Percentiles rank a stretch among this genome's conserved stretches.
These are phyloP conservation scores for Erythrophleum ivorense DNA, from an alignment of 331 rosid genomes.

Conservation along the genomic window DNA sequence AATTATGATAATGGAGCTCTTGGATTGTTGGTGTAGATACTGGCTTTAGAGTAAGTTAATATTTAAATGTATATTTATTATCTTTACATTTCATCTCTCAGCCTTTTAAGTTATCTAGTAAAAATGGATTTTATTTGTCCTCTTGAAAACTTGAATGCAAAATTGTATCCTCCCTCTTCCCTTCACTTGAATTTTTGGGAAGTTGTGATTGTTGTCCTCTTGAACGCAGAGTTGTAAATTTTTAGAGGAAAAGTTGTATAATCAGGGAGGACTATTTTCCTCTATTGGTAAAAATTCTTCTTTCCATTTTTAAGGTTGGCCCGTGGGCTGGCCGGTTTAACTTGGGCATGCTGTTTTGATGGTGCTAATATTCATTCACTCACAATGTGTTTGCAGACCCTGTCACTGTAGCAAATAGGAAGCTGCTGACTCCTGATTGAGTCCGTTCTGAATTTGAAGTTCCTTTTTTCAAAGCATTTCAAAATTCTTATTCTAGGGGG, in stretches of 20 bases:
- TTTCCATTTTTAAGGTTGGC: not conserved
- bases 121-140: not conserved
- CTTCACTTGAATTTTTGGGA: not conserved
- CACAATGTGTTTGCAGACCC: not conserved
- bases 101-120: not conserved
- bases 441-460: not conserved
- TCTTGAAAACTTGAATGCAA: not conserved
- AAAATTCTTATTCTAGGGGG: not conserved
- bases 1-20: not conserved
- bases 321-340: not conserved
- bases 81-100: not conserved
- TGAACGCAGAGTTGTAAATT: not conserved
- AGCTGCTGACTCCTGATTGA: not conserved
- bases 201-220: not conserved
- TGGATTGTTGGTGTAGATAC: not conserved
- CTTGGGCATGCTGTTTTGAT: not conserved
- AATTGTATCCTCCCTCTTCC: not conserved
- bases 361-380: not conserved
- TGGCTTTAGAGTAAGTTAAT: not conserved
- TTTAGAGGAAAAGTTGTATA: not conserved
- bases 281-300: not conserved
- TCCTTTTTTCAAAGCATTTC: constrained; percentile 17
- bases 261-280: not conserved
- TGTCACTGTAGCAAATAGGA: not conserved
- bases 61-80: not conserved